A percentile compares a stretch with the other conserved stretches of the same genome.
phyloP scores from a whole-genome alignment of 2,329 filamentous ascomycete genomes.

The Neonectria hederae region DNA sequence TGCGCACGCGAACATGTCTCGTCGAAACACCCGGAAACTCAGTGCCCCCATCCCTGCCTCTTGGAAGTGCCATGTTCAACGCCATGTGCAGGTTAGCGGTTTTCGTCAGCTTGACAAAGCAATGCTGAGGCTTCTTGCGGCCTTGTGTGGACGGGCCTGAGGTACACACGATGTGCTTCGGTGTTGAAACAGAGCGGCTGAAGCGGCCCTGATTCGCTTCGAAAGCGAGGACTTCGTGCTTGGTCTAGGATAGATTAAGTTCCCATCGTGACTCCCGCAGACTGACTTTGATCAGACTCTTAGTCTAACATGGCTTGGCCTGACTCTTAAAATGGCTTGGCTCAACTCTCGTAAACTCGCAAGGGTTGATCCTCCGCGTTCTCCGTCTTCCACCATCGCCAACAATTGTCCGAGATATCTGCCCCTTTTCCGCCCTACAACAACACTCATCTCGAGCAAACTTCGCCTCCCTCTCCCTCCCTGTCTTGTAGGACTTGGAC shows the following conservation, averaged over 20 bases:
- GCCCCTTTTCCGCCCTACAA: background rate
- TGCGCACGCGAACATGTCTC: background rate
- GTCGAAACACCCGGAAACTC: background rate
- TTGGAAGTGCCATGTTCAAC: background rate
- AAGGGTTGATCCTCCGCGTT: background rate
- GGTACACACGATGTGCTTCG: constrained; percentile 22
- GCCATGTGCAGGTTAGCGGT: constrained; percentile 9
- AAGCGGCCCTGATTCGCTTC: constrained; percentile 15
- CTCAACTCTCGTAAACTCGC: background rate
- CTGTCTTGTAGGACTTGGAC: background rate
- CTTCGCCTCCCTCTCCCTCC: background rate
- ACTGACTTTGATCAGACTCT: background rate
- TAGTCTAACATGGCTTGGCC: background rate
- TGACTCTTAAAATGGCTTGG: background rate
- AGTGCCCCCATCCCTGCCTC: background rate
- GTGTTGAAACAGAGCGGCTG: constrained; percentile 16
- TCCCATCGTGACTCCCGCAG: background rate
- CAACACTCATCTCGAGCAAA: background rate
- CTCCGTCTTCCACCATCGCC: background rate
- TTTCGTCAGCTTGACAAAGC: constrained; percentile 37
- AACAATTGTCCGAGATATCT: background rate
- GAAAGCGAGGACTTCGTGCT: background rate
- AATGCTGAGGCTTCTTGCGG: constrained; percentile 5
- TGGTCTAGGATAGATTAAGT: background rate
- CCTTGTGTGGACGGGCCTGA: constrained; percentile 25